Conservation (phyloP, 2,329 filamentous ascomycete species). For the Fusarium sp. region DNA sequence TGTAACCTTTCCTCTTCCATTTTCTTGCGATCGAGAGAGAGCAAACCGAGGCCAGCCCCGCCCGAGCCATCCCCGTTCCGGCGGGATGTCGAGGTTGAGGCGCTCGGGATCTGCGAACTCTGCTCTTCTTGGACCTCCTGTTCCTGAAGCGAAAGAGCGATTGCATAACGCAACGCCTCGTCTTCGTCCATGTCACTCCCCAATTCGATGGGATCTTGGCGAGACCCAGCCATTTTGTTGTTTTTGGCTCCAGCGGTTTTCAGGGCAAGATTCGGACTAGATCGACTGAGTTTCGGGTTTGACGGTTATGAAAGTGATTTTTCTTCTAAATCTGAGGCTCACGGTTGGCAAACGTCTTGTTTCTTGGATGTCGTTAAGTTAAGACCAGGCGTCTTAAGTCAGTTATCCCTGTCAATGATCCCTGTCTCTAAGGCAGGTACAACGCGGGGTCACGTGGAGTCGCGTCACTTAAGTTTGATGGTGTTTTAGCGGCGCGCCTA, state of each 20-base stretch:
- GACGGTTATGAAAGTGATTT: conserved; percentile 39
- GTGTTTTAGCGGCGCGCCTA: background rate
- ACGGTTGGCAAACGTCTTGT: conserved; percentile 17
- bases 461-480: conserved; percentile 24
- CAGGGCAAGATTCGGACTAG: conserved; percentile 14
- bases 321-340: conserved; percentile 25
- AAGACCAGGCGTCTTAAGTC: conserved; percentile 12
- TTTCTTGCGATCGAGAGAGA: conserved; percentile 77
- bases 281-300: conserved; percentile 39
- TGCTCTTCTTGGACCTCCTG: conserved; percentile 33
- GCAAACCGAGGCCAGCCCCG: conserved; percentile 52
- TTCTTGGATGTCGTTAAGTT: conserved; percentile 24
- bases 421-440: conserved; percentile 8
- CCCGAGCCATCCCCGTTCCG: conserved; percentile 37
- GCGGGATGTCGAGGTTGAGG: conserved; percentile 28
- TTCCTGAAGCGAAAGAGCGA: conserved; percentile 66
- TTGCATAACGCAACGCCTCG: conserved; percentile 70
- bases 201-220: conserved; percentile 45
- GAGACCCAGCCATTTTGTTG: conserved; percentile 37
- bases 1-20: conserved; percentile 89
- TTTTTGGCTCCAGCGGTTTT: background rate
- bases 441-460: conserved; percentile 48
- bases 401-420: conserved; percentile 39
- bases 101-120: conserved; percentile 38
- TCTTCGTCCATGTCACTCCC: conserved; percentile 62